A percentile compares a stretch with the other conserved stretches of the same genome.
phyloP scores from a whole-genome alignment of 176 grass and related monocot genomes.

The Neostapfia colusana region DNA sequence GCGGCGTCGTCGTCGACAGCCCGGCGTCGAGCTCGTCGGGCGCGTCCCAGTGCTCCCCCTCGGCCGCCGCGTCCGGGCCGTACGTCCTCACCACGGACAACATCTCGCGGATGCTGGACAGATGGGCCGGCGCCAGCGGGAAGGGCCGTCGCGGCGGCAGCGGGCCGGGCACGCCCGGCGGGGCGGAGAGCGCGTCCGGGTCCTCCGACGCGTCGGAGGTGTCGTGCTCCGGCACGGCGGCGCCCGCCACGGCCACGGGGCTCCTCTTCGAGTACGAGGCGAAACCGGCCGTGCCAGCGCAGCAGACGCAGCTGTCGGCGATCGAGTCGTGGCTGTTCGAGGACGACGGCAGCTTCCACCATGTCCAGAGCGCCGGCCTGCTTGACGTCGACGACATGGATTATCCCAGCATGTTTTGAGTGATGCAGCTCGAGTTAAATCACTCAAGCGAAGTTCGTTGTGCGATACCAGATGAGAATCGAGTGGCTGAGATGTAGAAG shows the following conservation, averaged over 20 bases:
- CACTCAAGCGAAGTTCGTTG: too few species aligned
- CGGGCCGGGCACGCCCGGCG: slow-evolving; percentile 27
- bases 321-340: slow-evolving; percentile 67
- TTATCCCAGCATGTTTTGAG: too few species aligned
- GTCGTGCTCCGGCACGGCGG: slow-evolving; percentile 27
- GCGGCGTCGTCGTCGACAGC: slow-evolving; percentile 6
- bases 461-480: too few species aligned
- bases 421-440: too few species aligned
- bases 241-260: background rate
- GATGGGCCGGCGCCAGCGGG: slow-evolving; percentile 34
- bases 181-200: slow-evolving; percentile 43
- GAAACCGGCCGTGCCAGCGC: slow-evolving; percentile 10
- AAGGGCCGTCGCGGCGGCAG: background rate
- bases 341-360: slow-evolving; percentile 41
- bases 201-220: slow-evolving; percentile 40
- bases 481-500: too few species aligned
- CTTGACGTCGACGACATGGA: too few species aligned
- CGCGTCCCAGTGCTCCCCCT: background rate
- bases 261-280: slow-evolving; percentile 37
- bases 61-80: slow-evolving; percentile 17
- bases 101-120: slow-evolving; percentile 81
- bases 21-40: slow-evolving; percentile 46
- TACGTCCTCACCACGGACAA: slow-evolving; percentile 71
- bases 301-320: slow-evolving; percentile 40
- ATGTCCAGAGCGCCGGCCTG: slow-evolving; percentile 2